Evolutionary conservation across 768 basidiomycete genomes (phyloP).

Genomic region (Rhodocollybia butyracea): DNA sequence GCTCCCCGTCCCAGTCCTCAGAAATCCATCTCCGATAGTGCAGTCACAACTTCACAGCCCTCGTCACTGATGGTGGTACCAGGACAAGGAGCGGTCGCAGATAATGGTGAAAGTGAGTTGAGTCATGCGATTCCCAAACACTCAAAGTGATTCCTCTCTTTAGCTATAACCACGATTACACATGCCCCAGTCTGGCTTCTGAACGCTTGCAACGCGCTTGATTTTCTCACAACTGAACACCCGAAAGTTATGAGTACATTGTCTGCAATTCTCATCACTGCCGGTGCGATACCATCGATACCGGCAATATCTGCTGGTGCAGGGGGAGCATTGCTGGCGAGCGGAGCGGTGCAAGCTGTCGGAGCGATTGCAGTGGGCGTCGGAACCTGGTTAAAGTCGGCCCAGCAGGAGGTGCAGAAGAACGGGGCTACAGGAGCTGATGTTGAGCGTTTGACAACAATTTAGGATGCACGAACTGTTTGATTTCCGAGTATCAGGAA

Average conservation of each 20-base stretch:
- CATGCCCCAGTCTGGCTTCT: constrained; percentile 75
- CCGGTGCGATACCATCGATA: constrained; percentile 69
- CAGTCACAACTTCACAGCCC: constrained; percentile 24
- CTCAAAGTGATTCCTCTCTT: constrained; percentile 5
- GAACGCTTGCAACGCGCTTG: constrained; percentile 73
- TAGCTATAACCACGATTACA: constrained; percentile 39
- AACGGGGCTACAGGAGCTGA: neutral
- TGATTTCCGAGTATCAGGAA: too few species aligned
- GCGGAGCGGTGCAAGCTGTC: constrained; percentile 72
- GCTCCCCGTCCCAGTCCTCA: constrained; percentile 29
- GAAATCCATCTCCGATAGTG: constrained; percentile 29
- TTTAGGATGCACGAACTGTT: too few species aligned
- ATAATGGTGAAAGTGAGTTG: constrained; percentile 20
- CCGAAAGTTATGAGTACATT: constrained; percentile 72
- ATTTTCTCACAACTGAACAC: constrained; percentile 71
- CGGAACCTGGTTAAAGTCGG: constrained; percentile 51
- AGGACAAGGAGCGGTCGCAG: constrained; percentile 3
- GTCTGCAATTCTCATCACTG: constrained; percentile 76
- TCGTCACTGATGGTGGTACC: constrained; percentile 5
- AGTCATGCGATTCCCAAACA: neutral
- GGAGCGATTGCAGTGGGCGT: constrained; percentile 78
- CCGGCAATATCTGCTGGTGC: constrained; percentile 67
- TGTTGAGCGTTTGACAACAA: too few species aligned
- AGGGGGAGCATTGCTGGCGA: constrained; percentile 70
- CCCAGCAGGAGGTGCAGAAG: constrained; percentile 32